phyloP scores from a whole-genome alignment of 2,329 filamentous ascomycete species.

The Cladobotryum protrusum region DNA sequence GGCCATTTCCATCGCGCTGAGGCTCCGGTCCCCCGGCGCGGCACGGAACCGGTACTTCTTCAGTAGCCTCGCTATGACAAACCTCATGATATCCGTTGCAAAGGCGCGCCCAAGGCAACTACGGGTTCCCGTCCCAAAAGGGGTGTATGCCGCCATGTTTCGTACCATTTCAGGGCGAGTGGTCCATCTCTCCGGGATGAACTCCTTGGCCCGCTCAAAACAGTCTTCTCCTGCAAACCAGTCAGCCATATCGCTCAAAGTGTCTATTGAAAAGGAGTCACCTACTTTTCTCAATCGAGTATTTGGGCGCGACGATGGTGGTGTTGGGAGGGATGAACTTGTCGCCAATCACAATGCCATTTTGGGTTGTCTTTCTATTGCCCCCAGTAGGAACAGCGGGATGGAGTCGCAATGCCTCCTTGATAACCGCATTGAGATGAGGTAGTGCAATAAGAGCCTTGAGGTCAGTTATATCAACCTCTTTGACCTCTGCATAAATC shows the following conservation, averaged over 20 bases:
- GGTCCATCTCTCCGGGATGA: slow-evolving; percentile 35
- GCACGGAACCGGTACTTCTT: slow-evolving; percentile 4
- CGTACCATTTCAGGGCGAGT: slow-evolving; percentile 25
- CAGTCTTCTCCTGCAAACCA: slow-evolving; percentile 18
- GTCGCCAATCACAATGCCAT: slow-evolving; percentile 15
- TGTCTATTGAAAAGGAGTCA: neutral
- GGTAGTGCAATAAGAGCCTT: slow-evolving; percentile 15
- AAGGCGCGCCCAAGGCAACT: slow-evolving; percentile 6
- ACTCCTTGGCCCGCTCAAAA: slow-evolving; percentile 24
- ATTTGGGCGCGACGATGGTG: slow-evolving; percentile 15
- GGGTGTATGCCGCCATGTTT: slow-evolving; percentile 24
- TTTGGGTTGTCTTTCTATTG: slow-evolving; percentile 14
- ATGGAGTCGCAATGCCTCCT: slow-evolving; percentile 20
- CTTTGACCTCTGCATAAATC: slow-evolving; percentile 6
- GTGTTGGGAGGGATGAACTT: slow-evolving; percentile 16
- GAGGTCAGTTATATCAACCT: slow-evolving; percentile 15
- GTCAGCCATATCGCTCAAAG: neutral
- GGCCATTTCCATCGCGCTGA: slow-evolving; percentile 1
- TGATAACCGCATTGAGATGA: slow-evolving; percentile 19
- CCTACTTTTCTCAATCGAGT: slow-evolving; percentile 31
- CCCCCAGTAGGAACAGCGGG: slow-evolving; percentile 17
- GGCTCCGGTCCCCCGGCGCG: neutral
- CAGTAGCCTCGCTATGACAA: slow-evolving; percentile 5
- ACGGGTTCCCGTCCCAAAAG: slow-evolving; percentile 26
- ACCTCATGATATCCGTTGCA: slow-evolving; percentile 5